phyloP scores from a whole-genome alignment of 176 grass and related monocot species.

The Eremochloa ophiuroides region DNA sequence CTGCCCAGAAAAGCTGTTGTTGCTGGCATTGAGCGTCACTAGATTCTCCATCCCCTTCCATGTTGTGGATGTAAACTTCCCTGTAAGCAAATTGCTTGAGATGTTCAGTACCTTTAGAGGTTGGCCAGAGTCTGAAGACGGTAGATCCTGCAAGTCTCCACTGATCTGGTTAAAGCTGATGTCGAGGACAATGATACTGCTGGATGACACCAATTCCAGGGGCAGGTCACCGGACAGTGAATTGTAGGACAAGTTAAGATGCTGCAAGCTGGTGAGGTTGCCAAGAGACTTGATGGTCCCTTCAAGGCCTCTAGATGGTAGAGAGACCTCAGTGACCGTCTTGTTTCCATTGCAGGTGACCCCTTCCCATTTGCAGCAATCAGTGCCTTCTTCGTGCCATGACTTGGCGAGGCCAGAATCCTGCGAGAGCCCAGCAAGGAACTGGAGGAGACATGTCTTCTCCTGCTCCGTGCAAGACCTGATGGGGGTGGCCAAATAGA shows the following conservation, averaged over 20 bases:
- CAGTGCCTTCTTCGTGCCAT: neutral
- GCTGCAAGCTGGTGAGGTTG: neutral
- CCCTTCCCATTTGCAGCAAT: constrained; percentile 41
- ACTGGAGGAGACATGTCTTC: constrained; percentile 24
- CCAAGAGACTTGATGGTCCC: neutral
- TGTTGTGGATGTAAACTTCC: constrained; percentile 11
- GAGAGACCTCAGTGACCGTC: neutral
- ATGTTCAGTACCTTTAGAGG: constrained; percentile 34
- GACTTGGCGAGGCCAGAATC: neutral
- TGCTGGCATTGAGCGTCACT: constrained; percentile 21
- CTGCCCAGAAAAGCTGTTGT: constrained; percentile 18
- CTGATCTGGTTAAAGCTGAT: constrained; percentile 41
- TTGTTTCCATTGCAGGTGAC: constrained; percentile 9
- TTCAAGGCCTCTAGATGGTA: neutral
- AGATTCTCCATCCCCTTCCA: constrained; percentile 16
- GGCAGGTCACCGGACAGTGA: neutral
- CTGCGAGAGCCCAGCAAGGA: neutral
- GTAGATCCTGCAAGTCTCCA: neutral
- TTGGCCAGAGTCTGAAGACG: neutral
- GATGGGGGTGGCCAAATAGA: neutral
- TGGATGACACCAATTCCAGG: neutral
- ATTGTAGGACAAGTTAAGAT: constrained; percentile 32
- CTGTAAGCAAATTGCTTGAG: constrained; percentile 34
- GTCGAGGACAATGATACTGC: constrained; percentile 17
- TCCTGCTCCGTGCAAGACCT: constrained; percentile 31